These are phyloP conservation scores for Osmozyma mogii DNA, from an alignment of 805 yeast species.

Conservation along the genomic window DNA sequence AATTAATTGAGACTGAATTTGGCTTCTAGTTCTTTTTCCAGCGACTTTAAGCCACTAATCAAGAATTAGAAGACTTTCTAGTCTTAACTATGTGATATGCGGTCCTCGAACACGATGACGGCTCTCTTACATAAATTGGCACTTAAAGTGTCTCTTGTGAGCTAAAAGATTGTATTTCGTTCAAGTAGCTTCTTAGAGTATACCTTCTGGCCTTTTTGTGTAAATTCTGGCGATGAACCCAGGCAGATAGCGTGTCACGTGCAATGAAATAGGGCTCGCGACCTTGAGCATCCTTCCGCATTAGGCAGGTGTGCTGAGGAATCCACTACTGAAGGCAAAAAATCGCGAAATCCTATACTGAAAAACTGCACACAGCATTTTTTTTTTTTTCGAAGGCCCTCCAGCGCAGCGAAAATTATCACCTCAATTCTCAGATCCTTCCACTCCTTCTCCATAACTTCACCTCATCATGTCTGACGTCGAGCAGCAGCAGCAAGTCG, in stretches of 20 bases:
- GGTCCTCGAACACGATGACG: too few species aligned
- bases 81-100: too few species aligned
- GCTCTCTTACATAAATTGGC: too few species aligned
- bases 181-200: too few species aligned
- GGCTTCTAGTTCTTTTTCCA: too few species aligned
- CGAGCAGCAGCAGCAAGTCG: slow-evolving; percentile 48
- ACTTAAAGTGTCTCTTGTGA: too few species aligned
- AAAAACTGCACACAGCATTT: slow-evolving; percentile 8
- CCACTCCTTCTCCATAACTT: neutral
- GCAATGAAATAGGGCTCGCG: slow-evolving; percentile 9
- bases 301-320: slow-evolving; percentile 11
- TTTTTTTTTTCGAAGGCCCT: slow-evolving; percentile 1
- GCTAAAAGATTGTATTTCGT: too few species aligned
- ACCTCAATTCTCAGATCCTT: slow-evolving; percentile 2
- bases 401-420: neutral
- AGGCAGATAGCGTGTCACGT: slow-evolving; percentile 6
- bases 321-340: slow-evolving; percentile 9
- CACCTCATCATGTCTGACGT: slow-evolving; percentile 70
- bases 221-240: too few species aligned
- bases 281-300: slow-evolving; percentile 8
- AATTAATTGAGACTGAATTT: too few species aligned
- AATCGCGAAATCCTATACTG: slow-evolving; percentile 12
- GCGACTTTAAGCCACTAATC: too few species aligned
- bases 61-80: too few species aligned
- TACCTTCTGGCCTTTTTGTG: too few species aligned